Evolutionary conservation across 1,284 basidiomycete species (phyloP), one percentile per base, ranked within the genome.

Genomic region (Amylostereum areolatum): DNA sequence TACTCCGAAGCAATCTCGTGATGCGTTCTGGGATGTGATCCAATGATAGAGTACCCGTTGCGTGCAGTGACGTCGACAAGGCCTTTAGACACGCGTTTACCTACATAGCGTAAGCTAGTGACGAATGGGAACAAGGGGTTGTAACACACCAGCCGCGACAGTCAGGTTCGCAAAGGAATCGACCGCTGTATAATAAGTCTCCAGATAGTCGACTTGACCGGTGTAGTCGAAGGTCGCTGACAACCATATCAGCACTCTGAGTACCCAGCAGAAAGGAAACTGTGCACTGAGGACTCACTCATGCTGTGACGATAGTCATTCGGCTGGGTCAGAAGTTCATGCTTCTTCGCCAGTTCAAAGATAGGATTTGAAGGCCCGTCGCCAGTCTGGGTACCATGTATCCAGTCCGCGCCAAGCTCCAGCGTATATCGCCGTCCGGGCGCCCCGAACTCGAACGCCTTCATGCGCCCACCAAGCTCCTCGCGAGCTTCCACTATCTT

Each of bases 331-430:
- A 69, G 64, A 24, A 85, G 54, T 6, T 72, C 69, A 58, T 83
- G 77, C 54, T 82, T 83, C 58, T 73, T 63, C 5, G 80, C 80
- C 39, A 88, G 66, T n/a, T 65, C 65, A 60, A 74, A 77, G 9
- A 85, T 79, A 3, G 83, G 83, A 60, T 86, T 86, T 7, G 68
- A 67, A 31, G 72, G 69, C 7, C 80, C 80, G 46, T 69, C 60
- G 4, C 67, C 73, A 4, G 66, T 62, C 48, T 79, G 77, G 3
- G 80, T 81, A 6, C 85, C 85, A 57, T 87, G 83, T 34, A 88
- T 72, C 85, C 85, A 88, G 58, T 84, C 85, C 11, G 83, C 76
- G 24, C 85, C 84, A 7, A 77, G 62, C 60, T 88, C 85, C 30
- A 87, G 63, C 0, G 70, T 71, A 48, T 68, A 66, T 24, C 71